These are phyloP conservation scores for Talaromyces nanjingensis DNA, from an alignment of 495 filamentous ascomycete species.

Conservation along the genomic window DNA sequence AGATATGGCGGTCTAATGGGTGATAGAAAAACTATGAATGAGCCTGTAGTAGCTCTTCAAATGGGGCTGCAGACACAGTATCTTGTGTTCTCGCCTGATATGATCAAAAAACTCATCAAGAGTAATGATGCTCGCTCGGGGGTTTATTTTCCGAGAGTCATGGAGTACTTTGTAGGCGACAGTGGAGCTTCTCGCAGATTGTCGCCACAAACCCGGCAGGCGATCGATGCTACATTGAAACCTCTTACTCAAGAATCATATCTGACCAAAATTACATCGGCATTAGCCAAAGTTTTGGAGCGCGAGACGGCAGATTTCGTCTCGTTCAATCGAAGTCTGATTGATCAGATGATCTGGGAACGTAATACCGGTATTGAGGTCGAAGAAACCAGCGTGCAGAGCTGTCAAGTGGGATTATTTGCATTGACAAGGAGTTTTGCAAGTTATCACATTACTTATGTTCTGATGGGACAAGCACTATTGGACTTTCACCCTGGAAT, in stretches of 20 bases:
- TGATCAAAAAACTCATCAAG: constrained; percentile 38
- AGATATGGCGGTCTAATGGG: constrained; percentile 13
- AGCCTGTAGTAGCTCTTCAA: constrained; percentile 46
- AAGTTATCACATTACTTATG: constrained; percentile 40
- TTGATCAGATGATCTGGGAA: constrained; percentile 60
- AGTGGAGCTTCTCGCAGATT: constrained; percentile 24
- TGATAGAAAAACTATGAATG: constrained; percentile 29
- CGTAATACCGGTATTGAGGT: constrained; percentile 33
- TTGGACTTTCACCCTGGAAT: constrained; percentile 47
- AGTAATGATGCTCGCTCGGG: constrained; percentile 26
- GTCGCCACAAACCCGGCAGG: constrained; percentile 24
- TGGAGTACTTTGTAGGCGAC: constrained; percentile 47
- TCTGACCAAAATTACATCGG: constrained; percentile 28
- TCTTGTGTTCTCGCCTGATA: constrained; percentile 42
- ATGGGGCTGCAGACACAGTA: constrained; percentile 43
- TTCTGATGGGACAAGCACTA: constrained; percentile 49
- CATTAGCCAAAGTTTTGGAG: constrained; percentile 28
- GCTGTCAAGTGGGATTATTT: constrained; percentile 46
- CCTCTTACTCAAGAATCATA: constrained; percentile 39
- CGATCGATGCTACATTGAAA: constrained; percentile 27
- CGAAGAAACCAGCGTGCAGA: constrained; percentile 21
- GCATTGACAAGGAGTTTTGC: constrained; percentile 49
- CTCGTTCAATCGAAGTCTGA: constrained; percentile 48
- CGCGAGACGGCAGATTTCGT: constrained; percentile 44
- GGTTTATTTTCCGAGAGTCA: constrained; percentile 28